A percentile compares a stretch with the other conserved stretches of the same genome.
Conservation (phyloP, 768 basidiomycete species). For the Favolaschia claudopus region DNA sequence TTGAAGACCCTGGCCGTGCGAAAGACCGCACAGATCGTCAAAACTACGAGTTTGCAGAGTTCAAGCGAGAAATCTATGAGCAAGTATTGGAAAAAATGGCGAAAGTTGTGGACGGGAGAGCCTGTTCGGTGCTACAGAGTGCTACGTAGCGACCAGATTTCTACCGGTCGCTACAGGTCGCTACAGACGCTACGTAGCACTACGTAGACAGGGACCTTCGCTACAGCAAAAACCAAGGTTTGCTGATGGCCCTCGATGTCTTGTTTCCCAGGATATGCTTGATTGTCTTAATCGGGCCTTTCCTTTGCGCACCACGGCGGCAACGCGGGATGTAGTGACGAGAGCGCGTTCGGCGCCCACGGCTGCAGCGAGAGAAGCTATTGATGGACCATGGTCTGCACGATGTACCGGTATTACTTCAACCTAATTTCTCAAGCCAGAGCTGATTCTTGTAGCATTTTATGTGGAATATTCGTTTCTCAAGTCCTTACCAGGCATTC, state of each 20-base stretch:
- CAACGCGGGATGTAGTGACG: background rate
- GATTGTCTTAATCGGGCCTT: background rate
- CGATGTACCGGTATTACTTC: background rate
- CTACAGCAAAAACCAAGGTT: constrained; percentile 27
- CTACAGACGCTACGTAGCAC: no score
- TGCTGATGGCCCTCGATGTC: constrained; percentile 37
- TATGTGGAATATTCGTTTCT: constrained; percentile 2
- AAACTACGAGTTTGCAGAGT: constrained; percentile 33
- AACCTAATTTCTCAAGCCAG: background rate
- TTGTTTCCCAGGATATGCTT: constrained; percentile 22
- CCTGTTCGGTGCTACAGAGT: constrained; percentile 30
- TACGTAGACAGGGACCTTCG: constrained; percentile 34
- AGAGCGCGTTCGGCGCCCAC: background rate
- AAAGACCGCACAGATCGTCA: constrained; percentile 21
- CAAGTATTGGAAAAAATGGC: constrained; percentile 29
- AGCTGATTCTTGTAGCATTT: background rate
- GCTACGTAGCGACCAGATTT: constrained; percentile 27
- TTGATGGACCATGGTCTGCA: background rate
- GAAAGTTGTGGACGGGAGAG: constrained; percentile 30
- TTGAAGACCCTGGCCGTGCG: constrained; percentile 33
- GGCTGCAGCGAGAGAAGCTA: background rate
- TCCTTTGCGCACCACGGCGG: background rate
- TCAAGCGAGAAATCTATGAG: constrained; percentile 40
- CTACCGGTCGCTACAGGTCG: constrained; percentile 35
- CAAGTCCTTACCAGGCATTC: background rate